Evolutionary conservation across 192 early-diverging fungal genomes (phyloP).

Genomic region (Backusella westeae): DNA sequence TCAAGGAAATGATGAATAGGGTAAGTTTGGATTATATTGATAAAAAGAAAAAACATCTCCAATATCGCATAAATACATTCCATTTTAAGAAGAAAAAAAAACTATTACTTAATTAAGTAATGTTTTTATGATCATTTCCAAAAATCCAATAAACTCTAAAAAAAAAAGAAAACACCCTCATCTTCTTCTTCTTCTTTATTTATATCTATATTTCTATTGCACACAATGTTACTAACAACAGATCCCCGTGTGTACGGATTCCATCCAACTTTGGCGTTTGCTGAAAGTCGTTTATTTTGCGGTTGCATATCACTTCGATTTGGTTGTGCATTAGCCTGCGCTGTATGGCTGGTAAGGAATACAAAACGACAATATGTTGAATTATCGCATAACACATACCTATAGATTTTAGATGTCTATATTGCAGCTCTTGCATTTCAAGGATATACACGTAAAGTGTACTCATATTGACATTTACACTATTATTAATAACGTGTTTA

Average conservation of each 20-base stretch:
- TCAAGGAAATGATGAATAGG: too few species aligned
- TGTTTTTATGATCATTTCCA: background rate
- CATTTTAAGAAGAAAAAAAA: background rate
- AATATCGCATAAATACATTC: too few species aligned
- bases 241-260: background rate
- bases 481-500: background rate
- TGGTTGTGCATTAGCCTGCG: background rate
- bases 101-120: background rate
- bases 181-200: background rate
- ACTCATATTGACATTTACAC: background rate
- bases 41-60: too few species aligned
- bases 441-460: background rate
- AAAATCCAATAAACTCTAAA: background rate
- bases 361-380: background rate
- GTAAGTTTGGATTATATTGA: too few species aligned
- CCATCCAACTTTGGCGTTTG: background rate
- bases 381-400: background rate
- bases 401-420: background rate
- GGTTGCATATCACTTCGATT: background rate
- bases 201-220: background rate
- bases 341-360: background rate
- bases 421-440: background rate
- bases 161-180: background rate
- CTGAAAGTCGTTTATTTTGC: background rate
- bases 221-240: background rate